A percentile compares a stretch with the other conserved stretches of the same genome.
These are phyloP conservation scores for Mycena sanguinolenta DNA, from an alignment of 768 basidiomycete genomes.

Conservation along the genomic window DNA sequence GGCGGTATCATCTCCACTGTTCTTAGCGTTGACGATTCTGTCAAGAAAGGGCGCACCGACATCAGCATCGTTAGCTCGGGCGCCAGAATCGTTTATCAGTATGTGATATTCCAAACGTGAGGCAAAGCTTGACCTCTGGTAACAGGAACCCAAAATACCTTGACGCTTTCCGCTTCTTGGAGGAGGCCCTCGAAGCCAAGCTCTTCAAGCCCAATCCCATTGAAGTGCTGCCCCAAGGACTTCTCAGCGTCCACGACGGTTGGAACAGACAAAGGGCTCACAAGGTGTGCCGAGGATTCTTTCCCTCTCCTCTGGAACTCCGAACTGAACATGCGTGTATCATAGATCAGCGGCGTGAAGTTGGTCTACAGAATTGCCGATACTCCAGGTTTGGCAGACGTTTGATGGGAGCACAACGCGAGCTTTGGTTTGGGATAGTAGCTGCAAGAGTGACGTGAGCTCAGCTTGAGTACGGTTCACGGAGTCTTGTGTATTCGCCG, in stretches of 20 bases:
- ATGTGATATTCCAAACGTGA: constrained; percentile 19
- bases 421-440: constrained; percentile 27
- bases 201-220: constrained; percentile 25
- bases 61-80: constrained; percentile 26
- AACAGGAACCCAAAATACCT: constrained; percentile 25
- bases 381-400: constrained; percentile 25
- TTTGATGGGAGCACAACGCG: constrained; percentile 21
- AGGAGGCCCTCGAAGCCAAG: constrained; percentile 26
- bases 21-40: constrained; percentile 25
- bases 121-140: constrained; percentile 27
- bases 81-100: constrained; percentile 27
- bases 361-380: constrained; percentile 27
- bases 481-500: background rate
- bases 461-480: background rate
- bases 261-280: constrained; percentile 25
- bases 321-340: constrained; percentile 22
- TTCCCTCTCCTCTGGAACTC: constrained; percentile 18
- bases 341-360: constrained; percentile 28
- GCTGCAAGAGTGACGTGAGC: background rate
- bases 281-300: constrained; percentile 14
- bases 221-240: constrained; percentile 26
- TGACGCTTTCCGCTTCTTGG: constrained; percentile 27
- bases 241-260: constrained; percentile 27
- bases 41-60: constrained; percentile 27
- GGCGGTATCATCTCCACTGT: constrained; percentile 28